A percentile compares a stretch with the other conserved stretches of the same genome.
These are phyloP conservation scores for Ogataea nonfermentans DNA, from an alignment of 805 yeast genomes.

Conservation along the genomic window DNA sequence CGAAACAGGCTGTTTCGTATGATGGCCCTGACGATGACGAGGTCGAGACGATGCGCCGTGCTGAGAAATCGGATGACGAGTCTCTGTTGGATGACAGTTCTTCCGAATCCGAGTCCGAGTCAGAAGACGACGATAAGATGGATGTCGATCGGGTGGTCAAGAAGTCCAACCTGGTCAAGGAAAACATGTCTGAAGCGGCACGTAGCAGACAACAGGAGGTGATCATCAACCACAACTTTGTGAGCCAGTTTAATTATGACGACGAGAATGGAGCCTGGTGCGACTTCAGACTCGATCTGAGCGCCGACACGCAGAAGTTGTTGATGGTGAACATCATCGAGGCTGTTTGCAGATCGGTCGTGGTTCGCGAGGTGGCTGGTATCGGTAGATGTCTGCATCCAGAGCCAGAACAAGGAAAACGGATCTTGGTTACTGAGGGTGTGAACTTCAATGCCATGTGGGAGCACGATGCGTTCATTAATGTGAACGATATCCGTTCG, in stretches of 20 bases:
- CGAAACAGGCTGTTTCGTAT: slow-evolving; percentile 85
- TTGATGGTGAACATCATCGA: slow-evolving; percentile 97
- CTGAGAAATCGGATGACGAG: slow-evolving; percentile 75
- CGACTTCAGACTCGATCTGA: slow-evolving; percentile 78
- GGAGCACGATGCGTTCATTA: slow-evolving; percentile 92
- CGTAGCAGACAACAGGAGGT: slow-evolving; percentile 85
- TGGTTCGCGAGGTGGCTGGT: slow-evolving; percentile 85
- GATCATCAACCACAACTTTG: slow-evolving; percentile 65
- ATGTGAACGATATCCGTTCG: slow-evolving; percentile 84
- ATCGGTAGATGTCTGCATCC: slow-evolving; percentile 95
- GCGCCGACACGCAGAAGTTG: slow-evolving; percentile 85
- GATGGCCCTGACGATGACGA: slow-evolving; percentile 97
- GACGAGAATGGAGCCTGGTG: slow-evolving; percentile 90
- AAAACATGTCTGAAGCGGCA: slow-evolving; percentile 55
- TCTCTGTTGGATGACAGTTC: slow-evolving; percentile 41
- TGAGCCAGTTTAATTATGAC: slow-evolving; percentile 84
- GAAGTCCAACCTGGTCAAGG: slow-evolving; percentile 19
- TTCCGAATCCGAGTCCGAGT: slow-evolving; percentile 39
- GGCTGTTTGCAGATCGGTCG: slow-evolving; percentile 83
- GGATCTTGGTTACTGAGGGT: slow-evolving; percentile 92
- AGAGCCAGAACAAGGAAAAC: slow-evolving; percentile 61
- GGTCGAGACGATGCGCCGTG: slow-evolving; percentile 81
- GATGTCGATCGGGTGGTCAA: slow-evolving; percentile 5
- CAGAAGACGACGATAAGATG: slow-evolving; percentile 38
- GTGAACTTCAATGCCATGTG: slow-evolving; percentile 97